Percentiles rank a stretch among this genome's conserved stretches.
phyloP scores from a whole-genome alignment of 1,284 basidiomycete genomes.

The Hymenochaete sp. region DNA sequence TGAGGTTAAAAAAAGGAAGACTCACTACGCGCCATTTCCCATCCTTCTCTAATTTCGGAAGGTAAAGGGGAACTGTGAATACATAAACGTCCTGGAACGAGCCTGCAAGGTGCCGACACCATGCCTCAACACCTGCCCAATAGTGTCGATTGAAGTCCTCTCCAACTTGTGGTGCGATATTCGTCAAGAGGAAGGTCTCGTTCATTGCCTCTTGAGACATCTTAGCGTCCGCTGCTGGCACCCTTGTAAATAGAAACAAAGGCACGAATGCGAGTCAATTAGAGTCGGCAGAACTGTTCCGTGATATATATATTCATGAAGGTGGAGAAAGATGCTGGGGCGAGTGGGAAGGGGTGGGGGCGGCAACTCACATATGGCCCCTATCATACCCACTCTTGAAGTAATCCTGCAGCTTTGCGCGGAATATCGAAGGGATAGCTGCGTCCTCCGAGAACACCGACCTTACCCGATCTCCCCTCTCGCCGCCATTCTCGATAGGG shows the following conservation, averaged over 20 bases:
- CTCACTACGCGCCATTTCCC: constrained; percentile 92
- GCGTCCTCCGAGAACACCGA: constrained; percentile 86
- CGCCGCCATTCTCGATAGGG: constrained; percentile 26
- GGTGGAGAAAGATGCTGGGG: no score
- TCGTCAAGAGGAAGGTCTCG: constrained; percentile 91
- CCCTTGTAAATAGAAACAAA: constrained; percentile 40
- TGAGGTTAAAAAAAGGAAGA: constrained; percentile 20
- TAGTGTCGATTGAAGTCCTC: constrained; percentile 97
- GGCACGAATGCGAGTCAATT: constrained; percentile 35
- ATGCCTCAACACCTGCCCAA: constrained; percentile 96
- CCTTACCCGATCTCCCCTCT: constrained; percentile 60
- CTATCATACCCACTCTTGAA: constrained; percentile 94
- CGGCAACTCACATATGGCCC: constrained; percentile 77
- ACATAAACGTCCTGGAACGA: constrained; percentile 92
- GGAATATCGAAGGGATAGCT: constrained; percentile 70
- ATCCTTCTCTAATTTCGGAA: constrained; percentile 76
- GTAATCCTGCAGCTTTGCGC: constrained; percentile 83
- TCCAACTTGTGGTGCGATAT: constrained; percentile 98
- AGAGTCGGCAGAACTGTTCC: no score
- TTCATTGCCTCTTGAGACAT: constrained; percentile 87
- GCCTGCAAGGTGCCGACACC: constrained; percentile 82
- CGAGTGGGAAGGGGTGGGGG: neutral
- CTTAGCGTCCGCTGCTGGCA: constrained; percentile 97
- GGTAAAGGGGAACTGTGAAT: constrained; percentile 96
- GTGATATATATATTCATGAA: no score